Evolutionary conservation across 2,329 filamentous ascomycete genomes (phyloP), one percentile per base, ranked within the genome.

Genomic region (Pseudopithomyces chartarum): DNA sequence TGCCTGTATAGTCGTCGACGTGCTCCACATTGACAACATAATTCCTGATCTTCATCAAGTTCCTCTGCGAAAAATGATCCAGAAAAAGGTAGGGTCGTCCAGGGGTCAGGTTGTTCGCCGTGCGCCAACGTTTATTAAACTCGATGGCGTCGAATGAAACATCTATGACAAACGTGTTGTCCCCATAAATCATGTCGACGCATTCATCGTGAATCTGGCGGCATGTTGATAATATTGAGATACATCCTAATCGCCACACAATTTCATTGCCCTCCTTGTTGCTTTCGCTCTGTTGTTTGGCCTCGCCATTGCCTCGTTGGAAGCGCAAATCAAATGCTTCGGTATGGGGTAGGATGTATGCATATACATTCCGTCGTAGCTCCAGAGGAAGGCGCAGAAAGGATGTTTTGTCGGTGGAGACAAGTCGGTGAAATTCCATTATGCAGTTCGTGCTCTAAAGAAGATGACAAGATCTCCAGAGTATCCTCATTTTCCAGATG

Each of bases 1-100:
- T 81, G 3, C 79, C 80, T 0, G 78, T 81, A 52, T 82, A 82
- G 39, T 74, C 73, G 61, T 82, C 81, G 23, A 81, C 77, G 51
- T 78, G 76, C 66, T 82, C 78, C 2, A 83, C 73, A 45, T 76
- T 77, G 8, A 83, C 64, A 40, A 80, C 55, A 34, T 79, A 76
- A 29, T 75, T 70, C 62, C 70, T 76, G 7, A 83, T 73, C 19
- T 76, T 60, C 43, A 73, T 47, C 50, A 81, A 52, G 60, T 81
- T 81, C 33, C 70, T 64, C 57, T 69, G 63, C 6, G 77, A 73
- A 45, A 82, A 74, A 17, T 77, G 67, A 19, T 77, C 74, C 10
- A 82, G 67, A 55, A 81, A 81, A 12, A 65, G 57, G 49, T 75
- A 76, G 3, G 69, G 64, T 3, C 73, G 66, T 46, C 69, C 78